These are phyloP conservation scores for Aspergillus sojae DNA, from an alignment of 2,329 filamentous ascomycete genomes.

Conservation along the genomic window DNA sequence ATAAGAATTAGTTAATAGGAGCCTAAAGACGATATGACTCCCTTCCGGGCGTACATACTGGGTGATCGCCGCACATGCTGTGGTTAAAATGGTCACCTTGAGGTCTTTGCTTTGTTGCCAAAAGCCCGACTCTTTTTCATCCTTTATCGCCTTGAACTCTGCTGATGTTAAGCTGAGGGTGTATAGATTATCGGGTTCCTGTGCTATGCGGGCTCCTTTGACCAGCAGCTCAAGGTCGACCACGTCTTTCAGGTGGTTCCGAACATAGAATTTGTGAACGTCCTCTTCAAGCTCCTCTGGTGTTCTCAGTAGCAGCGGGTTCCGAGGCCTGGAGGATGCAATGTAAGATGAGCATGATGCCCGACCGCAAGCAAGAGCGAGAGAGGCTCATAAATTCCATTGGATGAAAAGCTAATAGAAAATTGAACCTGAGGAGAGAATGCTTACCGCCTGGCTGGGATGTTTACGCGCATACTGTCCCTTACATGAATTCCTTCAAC, in stretches of 20 bases:
- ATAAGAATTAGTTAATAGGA: not conserved
- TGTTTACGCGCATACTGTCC: not conserved
- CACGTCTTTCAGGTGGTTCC: constrained; percentile 2
- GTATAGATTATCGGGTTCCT: not conserved
- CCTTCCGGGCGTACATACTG: constrained; percentile 17
- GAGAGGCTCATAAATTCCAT: not conserved
- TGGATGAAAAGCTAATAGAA: not conserved
- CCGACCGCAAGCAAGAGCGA: not conserved
- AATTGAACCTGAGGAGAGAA: not conserved
- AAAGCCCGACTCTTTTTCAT: not conserved
- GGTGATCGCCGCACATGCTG: constrained; percentile 28
- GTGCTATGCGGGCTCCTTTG: constrained; percentile 15
- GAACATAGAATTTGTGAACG: constrained; percentile 10
- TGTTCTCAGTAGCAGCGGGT: constrained; percentile 6
- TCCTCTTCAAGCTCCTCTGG: constrained; percentile 12
- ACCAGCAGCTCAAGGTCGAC: constrained; percentile 13
- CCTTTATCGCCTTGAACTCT: constrained; percentile 5
- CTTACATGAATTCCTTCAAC: not conserved
- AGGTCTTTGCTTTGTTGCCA: constrained; percentile 21
- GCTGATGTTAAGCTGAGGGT: not conserved
- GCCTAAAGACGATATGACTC: not conserved
- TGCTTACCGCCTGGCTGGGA: not conserved
- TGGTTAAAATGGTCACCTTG: constrained; percentile 24
- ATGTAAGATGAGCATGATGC: not conserved
- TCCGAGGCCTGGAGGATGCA: constrained; percentile 2